phyloP scores from a whole-genome alignment of 331 rosid genomes.

The Telfairia occidentalis region DNA sequence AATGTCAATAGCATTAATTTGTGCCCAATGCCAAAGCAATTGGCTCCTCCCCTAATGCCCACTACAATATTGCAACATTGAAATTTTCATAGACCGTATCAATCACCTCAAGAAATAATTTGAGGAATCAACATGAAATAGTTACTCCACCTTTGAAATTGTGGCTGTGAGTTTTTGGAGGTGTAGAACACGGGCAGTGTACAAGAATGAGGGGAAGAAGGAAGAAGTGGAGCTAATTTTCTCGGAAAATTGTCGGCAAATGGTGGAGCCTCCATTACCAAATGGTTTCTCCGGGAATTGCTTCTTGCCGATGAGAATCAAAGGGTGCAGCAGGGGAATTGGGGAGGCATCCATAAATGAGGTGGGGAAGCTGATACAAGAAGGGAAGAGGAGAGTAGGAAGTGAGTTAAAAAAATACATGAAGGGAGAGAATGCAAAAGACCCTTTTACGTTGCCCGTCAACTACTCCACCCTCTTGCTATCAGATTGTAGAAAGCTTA shows the following conservation, averaged over 20 bases:
- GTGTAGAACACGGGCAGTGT: constrained; percentile 41
- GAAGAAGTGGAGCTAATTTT: constrained; percentile 32
- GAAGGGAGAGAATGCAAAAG: constrained; percentile 26
- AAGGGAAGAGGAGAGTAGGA: constrained; percentile 35
- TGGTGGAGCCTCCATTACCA: constrained; percentile 54
- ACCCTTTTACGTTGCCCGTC: constrained; percentile 48
- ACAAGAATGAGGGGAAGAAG: neutral
- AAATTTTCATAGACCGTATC: constrained; percentile 33
- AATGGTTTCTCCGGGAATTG: constrained; percentile 74
- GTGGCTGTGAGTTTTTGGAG: constrained; percentile 55
- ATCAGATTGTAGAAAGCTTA: constrained; percentile 71
- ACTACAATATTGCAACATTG: constrained; percentile 38
- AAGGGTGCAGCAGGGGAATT: constrained; percentile 21
- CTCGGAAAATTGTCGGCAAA: constrained; percentile 62
- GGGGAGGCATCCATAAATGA: constrained; percentile 12
- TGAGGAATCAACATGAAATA: constrained; percentile 26
- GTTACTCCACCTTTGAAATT: constrained; percentile 55
- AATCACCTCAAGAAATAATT: constrained; percentile 34
- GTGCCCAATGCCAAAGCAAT: neutral
- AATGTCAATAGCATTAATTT: too few species aligned
- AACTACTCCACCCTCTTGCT: constrained; percentile 41
- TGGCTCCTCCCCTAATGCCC: constrained; percentile 21
- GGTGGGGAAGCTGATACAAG: constrained; percentile 48
- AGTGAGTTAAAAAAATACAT: constrained; percentile 34
- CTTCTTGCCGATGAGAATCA: constrained; percentile 51